Percentiles rank a stretch among this genome's conserved stretches.
Conservation (phyloP, 768 basidiomycete species). For the Mycena latifolia region DNA sequence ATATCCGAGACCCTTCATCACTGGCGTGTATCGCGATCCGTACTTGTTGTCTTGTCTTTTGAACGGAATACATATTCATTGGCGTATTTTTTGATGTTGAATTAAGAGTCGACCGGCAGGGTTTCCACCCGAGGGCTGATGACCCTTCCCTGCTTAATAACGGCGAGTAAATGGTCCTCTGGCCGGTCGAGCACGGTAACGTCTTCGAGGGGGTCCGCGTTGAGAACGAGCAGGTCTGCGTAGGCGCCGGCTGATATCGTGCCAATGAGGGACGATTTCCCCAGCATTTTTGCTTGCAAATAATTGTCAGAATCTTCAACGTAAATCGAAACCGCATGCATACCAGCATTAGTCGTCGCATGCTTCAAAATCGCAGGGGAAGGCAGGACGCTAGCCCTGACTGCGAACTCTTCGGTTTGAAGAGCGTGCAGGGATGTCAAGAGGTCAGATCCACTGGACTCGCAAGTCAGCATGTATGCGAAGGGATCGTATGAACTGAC, state of each 20-base stretch:
- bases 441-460: conserved; percentile 38
- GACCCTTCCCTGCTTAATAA: conserved; percentile 52
- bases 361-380: conserved; percentile 52
- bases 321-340: neutral
- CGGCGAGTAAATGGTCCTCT: conserved; percentile 50
- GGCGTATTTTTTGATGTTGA: neutral
- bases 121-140: conserved; percentile 39
- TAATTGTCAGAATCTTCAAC: neutral
- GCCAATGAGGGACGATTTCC: conserved; percentile 49
- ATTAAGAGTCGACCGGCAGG: conserved; percentile 32
- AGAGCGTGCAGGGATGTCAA: conserved; percentile 59
- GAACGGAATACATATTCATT: neutral
- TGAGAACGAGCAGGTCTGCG: conserved; percentile 56
- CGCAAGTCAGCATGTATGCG: neutral
- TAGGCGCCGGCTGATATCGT: conserved; percentile 48
- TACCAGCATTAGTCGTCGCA: conserved; percentile 55
- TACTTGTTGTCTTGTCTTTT: neutral
- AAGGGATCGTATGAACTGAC: conserved; percentile 39
- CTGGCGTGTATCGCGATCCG: neutral
- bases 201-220: conserved; percentile 56
- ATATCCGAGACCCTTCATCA: conserved; percentile 3
- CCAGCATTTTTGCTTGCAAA: conserved; percentile 48
- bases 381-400: conserved; percentile 50
- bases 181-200: conserved; percentile 56
- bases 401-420: conserved; percentile 58